These are phyloP conservation scores for Leishmania tropica DNA, from an alignment of 208 protist species.

Conservation along the genomic window DNA sequence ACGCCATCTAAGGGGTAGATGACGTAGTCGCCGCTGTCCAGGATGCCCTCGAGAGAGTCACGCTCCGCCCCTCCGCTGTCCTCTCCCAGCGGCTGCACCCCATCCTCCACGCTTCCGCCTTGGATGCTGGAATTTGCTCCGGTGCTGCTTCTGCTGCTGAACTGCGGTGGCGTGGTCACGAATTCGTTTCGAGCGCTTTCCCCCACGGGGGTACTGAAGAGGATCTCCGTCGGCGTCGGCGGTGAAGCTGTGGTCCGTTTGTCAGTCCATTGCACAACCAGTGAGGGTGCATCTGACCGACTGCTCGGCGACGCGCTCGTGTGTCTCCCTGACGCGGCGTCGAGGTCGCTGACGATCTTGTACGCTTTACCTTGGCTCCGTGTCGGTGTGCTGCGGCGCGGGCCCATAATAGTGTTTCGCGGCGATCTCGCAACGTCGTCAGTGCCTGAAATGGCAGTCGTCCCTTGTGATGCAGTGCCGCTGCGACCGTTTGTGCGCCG, in stretches of 20 bases:
- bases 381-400: neutral
- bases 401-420: neutral
- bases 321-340: neutral
- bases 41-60: slow-evolving; percentile 13
- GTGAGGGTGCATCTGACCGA: neutral
- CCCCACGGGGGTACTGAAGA: slow-evolving; percentile 29
- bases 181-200: neutral
- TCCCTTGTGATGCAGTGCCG: neutral
- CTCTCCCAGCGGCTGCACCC: neutral
- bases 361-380: neutral
- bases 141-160: neutral
- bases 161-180: too few relatives aligned
- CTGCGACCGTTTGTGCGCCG: neutral
- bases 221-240: slow-evolving; percentile 24
- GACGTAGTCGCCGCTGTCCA: slow-evolving; percentile 28
- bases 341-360: neutral
- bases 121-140: neutral
- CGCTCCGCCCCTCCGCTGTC: too few relatives aligned
- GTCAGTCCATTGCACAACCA: neutral
- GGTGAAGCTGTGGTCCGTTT: neutral
- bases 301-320: neutral
- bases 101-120: slow-evolving; percentile 4
- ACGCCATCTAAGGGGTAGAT: slow-evolving; percentile 50
- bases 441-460: neutral
- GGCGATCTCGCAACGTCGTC: neutral